Base-by-base conservation (phyloP, 139 green algal species). In the Haematococcus sp. region DNA sequence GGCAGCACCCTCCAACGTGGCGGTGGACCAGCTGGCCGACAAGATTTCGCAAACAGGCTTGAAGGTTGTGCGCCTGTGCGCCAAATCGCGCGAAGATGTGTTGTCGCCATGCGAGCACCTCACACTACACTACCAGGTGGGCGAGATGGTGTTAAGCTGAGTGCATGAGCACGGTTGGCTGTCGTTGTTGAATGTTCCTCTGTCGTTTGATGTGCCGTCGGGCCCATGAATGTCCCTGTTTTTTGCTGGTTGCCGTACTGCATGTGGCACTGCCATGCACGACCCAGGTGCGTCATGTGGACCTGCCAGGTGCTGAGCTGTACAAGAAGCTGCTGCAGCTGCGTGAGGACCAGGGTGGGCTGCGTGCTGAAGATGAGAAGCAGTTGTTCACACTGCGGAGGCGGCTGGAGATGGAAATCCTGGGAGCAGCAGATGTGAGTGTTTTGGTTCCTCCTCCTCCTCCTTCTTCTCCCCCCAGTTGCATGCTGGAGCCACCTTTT, bases 1-100 rank as follows among this genome's bases (percentile, higher is more conserved):
- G 74, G 87, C 85, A 40, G 95, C 95, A 0, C 95, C 95, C 43
- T 95, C 87, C 74, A 99, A 99, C 79, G 93, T 99, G 22, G 95
- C 94, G 1, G 95, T 99, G 27, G 95, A 99, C 82, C 95, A 99
- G 65, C 89, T 99, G 69, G 90, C 95, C 13, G 90, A 98, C 78
- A 96, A 97, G 82, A 94, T 98, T 44, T 81, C 83, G 2, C 63
- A 81, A 4, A 96, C 95, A 9, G 95, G 95, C 16, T 86, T 99
- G 27, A 94, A 94, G 79, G 95, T 99, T 40, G 95, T 99, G 71
- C 88, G 95, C 16, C 68, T 98, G 76, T 91, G 85, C 71, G 93
- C 94, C 59, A 94, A 95, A 76, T 93, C 86, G 7, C 79, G 95
- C 4, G 95, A 99, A 77, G 79, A 79, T 55, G 88, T 86, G 25